phyloP scores from a whole-genome alignment of 768 basidiomycete genomes.

The Tulasnella calospora region DNA sequence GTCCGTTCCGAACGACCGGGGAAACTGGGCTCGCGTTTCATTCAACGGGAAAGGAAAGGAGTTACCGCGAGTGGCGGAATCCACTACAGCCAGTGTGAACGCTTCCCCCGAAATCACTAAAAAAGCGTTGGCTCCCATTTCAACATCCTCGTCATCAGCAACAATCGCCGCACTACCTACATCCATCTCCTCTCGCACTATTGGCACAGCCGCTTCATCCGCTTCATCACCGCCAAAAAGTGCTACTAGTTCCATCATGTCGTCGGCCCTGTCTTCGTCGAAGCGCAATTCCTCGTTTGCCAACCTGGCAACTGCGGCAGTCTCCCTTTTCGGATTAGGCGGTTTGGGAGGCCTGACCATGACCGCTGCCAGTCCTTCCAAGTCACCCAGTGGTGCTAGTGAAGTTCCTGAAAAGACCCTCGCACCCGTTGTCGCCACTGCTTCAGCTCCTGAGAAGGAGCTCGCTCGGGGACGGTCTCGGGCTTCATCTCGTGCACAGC shows the following conservation, averaged over 20 bases:
- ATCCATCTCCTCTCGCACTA: neutral
- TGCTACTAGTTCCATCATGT: neutral
- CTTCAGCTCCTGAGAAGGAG: neutral
- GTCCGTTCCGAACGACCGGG: slow-evolving; percentile 10
- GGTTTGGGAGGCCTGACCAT: slow-evolving; percentile 17
- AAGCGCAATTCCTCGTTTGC: slow-evolving; percentile 20
- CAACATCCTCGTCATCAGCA: slow-evolving; percentile 22
- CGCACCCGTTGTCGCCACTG: neutral
- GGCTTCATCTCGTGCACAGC: slow-evolving; percentile 7
- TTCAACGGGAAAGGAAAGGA: neutral
- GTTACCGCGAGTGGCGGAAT: neutral
- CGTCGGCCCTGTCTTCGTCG: neutral
- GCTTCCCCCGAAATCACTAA: neutral
- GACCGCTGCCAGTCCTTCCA: slow-evolving; percentile 4
- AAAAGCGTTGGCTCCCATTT: slow-evolving; percentile 14
- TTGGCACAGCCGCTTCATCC: neutral
- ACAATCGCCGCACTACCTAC: slow-evolving; percentile 20
- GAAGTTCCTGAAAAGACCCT: neutral
- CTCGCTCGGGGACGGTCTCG: neutral
- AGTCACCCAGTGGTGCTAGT: neutral
- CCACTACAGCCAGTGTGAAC: neutral
- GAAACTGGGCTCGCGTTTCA: neutral
- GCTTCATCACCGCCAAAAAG: slow-evolving; percentile 6
- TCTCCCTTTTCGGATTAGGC: slow-evolving; percentile 14
- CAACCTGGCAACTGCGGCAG: slow-evolving; percentile 7